These are phyloP conservation scores for Plasmodium knowlesi DNA, from an alignment of 169 alveolate genomes.

Conservation along the genomic window DNA sequence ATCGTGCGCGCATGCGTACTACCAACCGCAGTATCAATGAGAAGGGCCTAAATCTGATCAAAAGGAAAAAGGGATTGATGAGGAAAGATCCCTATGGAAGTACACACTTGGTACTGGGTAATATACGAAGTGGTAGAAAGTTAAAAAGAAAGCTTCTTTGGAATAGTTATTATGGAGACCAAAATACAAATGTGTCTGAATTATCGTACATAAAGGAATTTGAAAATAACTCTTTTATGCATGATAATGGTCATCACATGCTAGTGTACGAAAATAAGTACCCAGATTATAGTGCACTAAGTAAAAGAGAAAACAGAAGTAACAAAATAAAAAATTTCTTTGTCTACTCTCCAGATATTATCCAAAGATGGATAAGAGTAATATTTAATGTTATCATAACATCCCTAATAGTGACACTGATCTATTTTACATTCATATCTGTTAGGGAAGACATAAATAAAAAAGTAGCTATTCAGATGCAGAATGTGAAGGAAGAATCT, in stretches of 20 bases:
- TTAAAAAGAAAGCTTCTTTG: slow-evolving; percentile 7
- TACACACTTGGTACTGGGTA: slow-evolving; percentile 32
- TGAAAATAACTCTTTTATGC: slow-evolving; percentile 53
- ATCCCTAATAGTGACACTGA: slow-evolving; percentile 43
- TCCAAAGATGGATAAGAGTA: slow-evolving; percentile 74
- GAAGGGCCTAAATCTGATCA: slow-evolving; percentile 18
- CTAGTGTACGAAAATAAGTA: slow-evolving; percentile 46
- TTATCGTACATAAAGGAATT: slow-evolving; percentile 43
- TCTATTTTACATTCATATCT: slow-evolving; percentile 67
- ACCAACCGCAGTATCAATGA: background rate
- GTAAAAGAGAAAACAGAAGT: background rate
- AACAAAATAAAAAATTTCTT: slow-evolving; percentile 18
- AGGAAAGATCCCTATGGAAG: slow-evolving; percentile 41
- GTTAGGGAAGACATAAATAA: slow-evolving; percentile 71
- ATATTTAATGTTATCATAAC: slow-evolving; percentile 66
- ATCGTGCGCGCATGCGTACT: background rate
- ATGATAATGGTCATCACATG: slow-evolving; percentile 40
- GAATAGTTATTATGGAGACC: slow-evolving; percentile 13
- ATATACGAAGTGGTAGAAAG: slow-evolving; percentile 7
- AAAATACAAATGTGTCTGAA: slow-evolving; percentile 58
- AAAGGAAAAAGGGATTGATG: slow-evolving; percentile 25
- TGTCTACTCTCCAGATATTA: slow-evolving; percentile 72
- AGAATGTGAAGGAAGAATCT: slow-evolving; percentile 72
- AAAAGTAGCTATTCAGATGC: slow-evolving; percentile 67
- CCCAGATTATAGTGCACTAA: slow-evolving; percentile 10